Base-by-base conservation (phyloP, 1,284 basidiomycete genomes). In the Ustilago shanxiensis region DNA sequence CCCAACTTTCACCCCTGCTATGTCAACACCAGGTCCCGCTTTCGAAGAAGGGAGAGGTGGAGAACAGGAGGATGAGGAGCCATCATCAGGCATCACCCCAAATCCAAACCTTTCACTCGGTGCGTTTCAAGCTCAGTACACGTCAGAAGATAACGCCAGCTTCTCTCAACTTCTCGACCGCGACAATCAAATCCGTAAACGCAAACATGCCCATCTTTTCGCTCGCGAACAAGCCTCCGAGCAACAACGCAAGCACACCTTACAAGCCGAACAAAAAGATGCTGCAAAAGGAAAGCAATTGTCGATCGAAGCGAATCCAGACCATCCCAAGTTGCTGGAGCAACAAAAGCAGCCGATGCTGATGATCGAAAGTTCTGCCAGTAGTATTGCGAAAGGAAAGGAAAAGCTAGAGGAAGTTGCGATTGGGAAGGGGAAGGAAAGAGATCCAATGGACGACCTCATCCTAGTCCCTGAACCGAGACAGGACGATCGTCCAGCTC, bases 121-220 rank as follows among this genome's bases (percentile, higher is more conserved):
- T 20, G 31, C 60, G 8, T 85, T 85, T 50, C 82, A 84, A 37
- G 44, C 76, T 24, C 53, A 33, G 1, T 85, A 83, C 55, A 85
- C 84, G 8, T 83, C 83, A 0, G 84, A 84, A 58, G 83, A 85
- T 76, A 85, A 85, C 44, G 84, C 84, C 1, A 83, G 79, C 20
- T 84, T 85, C 52, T 66, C 72, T 2, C 73, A 79, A 57, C 60
- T 85, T 18, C 66, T 85, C 39, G 67, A 82, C 7, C 60, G 73
- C n/a, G 75, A 70, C 16, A 80, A 82, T 31, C 63, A 69, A 35
- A 31, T 58, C 8, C 76, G 81, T 14, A 72, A 71, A 18, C 66
- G 75, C 50, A 66, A 74, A 39, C 66, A 80, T 45, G 69, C 72
- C 1, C 80, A 80, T 75, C 79, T 81, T 9, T 85, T 79, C 52